Evolutionary conservation across 495 filamentous ascomycete species (phyloP).

Genomic region (Barbatosphaeria neglecta): DNA sequence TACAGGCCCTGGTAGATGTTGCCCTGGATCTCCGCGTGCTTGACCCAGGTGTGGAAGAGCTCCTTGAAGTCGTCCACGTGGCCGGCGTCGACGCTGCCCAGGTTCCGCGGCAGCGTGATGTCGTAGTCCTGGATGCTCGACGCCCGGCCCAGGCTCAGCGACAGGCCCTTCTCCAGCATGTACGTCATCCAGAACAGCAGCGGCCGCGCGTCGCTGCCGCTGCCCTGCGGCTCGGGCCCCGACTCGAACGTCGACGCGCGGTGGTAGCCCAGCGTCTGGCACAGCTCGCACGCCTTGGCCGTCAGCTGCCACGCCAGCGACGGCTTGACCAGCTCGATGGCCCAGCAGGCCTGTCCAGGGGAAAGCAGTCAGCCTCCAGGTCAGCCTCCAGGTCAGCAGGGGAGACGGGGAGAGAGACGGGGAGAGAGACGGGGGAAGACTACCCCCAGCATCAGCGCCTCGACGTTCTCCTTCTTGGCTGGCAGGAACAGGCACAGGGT

Average conservation of each 20-base stretch:
- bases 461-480: slow-evolving; percentile 43
- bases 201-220: slow-evolving; percentile 21
- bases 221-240: slow-evolving; percentile 22
- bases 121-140: slow-evolving; percentile 54
- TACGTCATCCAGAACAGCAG: slow-evolving; percentile 55
- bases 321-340: slow-evolving; percentile 51
- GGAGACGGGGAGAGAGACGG: no score
- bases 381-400: neutral
- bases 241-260: slow-evolving; percentile 40
- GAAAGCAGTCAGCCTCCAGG: neutral
- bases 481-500: slow-evolving; percentile 49
- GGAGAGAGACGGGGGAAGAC: slow-evolving; percentile 8
- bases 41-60: slow-evolving; percentile 37
- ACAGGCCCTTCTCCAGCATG: slow-evolving; percentile 46
- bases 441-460: slow-evolving; percentile 48
- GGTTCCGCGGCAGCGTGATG: slow-evolving; percentile 36
- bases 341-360: slow-evolving; percentile 29
- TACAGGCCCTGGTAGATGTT: slow-evolving; percentile 49
- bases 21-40: slow-evolving; percentile 43
- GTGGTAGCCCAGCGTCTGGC: slow-evolving; percentile 55
- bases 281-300: slow-evolving; percentile 45
- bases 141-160: slow-evolving; percentile 52
- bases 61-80: slow-evolving; percentile 17
- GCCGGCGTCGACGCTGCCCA: slow-evolving; percentile 18
- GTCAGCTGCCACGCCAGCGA: slow-evolving; percentile 51